Evolutionary conservation across 805 yeast species (phyloP).

Genomic region (Teunomyces atbi): DNA sequence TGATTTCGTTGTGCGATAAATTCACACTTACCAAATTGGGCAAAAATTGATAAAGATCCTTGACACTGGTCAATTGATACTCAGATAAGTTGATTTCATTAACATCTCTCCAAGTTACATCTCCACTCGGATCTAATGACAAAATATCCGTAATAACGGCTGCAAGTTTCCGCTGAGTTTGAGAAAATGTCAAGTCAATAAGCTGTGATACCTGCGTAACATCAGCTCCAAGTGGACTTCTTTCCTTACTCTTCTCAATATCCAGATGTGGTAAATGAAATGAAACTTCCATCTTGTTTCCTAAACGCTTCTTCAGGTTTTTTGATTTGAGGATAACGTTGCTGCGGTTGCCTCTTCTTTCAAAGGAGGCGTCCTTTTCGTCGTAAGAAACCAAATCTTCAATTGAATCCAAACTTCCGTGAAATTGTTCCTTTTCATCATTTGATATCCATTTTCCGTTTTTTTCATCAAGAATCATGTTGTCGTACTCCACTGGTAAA

Average conservation of each 20-base stretch:
- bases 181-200: slow-evolving; percentile 47
- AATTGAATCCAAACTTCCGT: slow-evolving; percentile 36
- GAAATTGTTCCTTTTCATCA: slow-evolving; percentile 20
- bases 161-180: slow-evolving; percentile 43
- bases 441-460: slow-evolving; percentile 22
- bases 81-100: slow-evolving; percentile 34
- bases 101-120: slow-evolving; percentile 44
- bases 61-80: slow-evolving; percentile 37
- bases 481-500: slow-evolving; percentile 33
- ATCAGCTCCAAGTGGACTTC: slow-evolving; percentile 20
- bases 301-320: slow-evolving; percentile 7
- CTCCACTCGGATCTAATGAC: slow-evolving; percentile 31
- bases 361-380: slow-evolving; percentile 7
- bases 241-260: slow-evolving; percentile 10
- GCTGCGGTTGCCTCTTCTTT: slow-evolving; percentile 4
- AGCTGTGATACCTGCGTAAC: slow-evolving; percentile 45
- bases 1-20: slow-evolving; percentile 42
- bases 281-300: slow-evolving; percentile 36
- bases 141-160: slow-evolving; percentile 44
- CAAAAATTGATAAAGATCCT: slow-evolving; percentile 42
- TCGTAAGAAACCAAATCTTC: slow-evolving; percentile 30
- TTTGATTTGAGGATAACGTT: background rate
- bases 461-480: slow-evolving; percentile 22
- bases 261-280: slow-evolving; percentile 36
- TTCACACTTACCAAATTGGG: slow-evolving; percentile 43